Percentiles rank a stretch among this genome's conserved stretches.
phyloP scores from a whole-genome alignment of 306 rosid genomes.

The Coriaria nepalensis region DNA sequence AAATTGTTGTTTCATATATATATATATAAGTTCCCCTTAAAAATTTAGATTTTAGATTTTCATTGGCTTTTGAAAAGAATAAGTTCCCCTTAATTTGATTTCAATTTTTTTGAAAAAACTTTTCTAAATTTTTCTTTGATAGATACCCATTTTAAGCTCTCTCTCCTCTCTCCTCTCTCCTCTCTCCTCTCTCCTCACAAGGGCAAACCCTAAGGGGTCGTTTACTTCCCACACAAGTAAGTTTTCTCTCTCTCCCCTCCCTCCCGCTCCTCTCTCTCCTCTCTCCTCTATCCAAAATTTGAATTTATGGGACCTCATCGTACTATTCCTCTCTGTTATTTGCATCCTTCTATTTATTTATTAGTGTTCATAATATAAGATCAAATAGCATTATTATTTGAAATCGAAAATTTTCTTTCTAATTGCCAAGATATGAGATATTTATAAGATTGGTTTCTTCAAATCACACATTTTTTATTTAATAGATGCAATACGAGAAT shows the following conservation, averaged over 20 bases:
- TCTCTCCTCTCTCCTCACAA: slow-evolving; percentile 98
- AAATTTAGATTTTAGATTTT: too few relatives aligned
- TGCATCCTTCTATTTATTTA: slow-evolving; percentile 26
- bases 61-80: too few relatives aligned
- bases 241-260: background rate
- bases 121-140: slow-evolving; percentile 14
- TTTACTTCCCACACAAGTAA: slow-evolving; percentile 89
- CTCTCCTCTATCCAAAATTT: slow-evolving; percentile 33
- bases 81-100: too few relatives aligned
- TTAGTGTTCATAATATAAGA: slow-evolving; percentile 3
- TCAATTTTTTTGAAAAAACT: too few relatives aligned
- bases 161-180: slow-evolving; percentile 21
- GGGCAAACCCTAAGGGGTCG: slow-evolving; percentile 98
- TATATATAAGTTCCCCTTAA: too few relatives aligned
- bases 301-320: slow-evolving; percentile 73
- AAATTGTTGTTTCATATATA: too few relatives aligned
- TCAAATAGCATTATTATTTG: slow-evolving; percentile 8
- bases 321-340: slow-evolving; percentile 39
- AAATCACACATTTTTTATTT: too few relatives aligned
- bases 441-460: too few relatives aligned
- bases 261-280: slow-evolving; percentile 10
- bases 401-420: background rate
- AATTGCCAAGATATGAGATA: background rate
- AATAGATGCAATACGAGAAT: too few relatives aligned
- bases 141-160: slow-evolving; percentile 21